Evolutionary conservation across 73 alveolate genomes (phyloP).

Genomic region (Breviolum minutum): DNA sequence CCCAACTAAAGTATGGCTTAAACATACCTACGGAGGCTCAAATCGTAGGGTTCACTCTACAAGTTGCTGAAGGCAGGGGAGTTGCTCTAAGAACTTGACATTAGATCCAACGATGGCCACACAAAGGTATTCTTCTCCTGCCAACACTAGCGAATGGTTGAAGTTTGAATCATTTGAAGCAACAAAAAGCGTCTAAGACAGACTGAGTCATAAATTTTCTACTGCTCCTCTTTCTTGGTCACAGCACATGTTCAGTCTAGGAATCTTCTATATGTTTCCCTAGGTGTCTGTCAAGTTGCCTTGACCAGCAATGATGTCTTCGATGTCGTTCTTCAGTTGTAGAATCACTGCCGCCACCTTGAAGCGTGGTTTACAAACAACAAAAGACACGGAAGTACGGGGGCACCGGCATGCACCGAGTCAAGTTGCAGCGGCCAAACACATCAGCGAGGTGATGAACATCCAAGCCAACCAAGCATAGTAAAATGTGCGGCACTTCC

Average conservation of each 20-base stretch:
- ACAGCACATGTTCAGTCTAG: too few relatives aligned
- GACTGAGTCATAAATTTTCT: not conserved
- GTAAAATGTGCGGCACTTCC: slow-evolving; percentile 22
- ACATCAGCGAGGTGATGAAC: slow-evolving; percentile 15
- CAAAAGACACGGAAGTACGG: not conserved
- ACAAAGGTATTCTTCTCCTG: slow-evolving; percentile 43
- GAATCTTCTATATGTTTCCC: too few relatives aligned
- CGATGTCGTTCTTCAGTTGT: slow-evolving; percentile 52
- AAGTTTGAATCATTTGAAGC: not conserved
- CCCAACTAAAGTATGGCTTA: too few relatives aligned
- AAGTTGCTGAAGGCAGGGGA: not conserved
- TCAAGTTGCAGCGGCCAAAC: slow-evolving; percentile 56
- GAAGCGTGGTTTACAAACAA: not conserved
- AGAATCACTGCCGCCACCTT: slow-evolving; percentile 45
- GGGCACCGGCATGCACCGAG: not conserved
- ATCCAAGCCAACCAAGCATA: slow-evolving; percentile 47
- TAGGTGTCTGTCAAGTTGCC: not conserved
- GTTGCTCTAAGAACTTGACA: not conserved
- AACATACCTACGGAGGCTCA: not conserved
- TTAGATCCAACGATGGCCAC: slow-evolving; percentile 24
- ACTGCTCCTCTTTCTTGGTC: not conserved
- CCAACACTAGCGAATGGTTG: not conserved
- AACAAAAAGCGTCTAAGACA: not conserved
- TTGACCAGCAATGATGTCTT: slow-evolving; percentile 60
- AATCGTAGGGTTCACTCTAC: not conserved